Evolutionary conservation across 331 rosid genomes (phyloP).

Genomic region (Malus hybrid): DNA sequence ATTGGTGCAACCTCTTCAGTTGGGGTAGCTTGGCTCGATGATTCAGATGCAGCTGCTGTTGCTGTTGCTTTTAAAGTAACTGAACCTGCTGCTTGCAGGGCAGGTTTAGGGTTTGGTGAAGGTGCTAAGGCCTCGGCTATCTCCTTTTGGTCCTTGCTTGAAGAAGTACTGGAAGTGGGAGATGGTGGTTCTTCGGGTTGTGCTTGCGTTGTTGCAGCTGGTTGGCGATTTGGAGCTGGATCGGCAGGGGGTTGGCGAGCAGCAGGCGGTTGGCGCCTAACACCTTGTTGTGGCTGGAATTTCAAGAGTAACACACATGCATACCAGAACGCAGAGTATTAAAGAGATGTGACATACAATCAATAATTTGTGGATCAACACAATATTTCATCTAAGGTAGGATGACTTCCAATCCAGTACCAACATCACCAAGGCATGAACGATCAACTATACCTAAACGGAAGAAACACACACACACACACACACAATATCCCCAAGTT

Average conservation of each 20-base stretch:
- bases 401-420: not conserved
- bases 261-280: conserved; percentile 36
- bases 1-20: conserved; percentile 32
- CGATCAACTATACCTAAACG: not conserved
- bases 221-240: conserved; percentile 31
- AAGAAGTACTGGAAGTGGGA: conserved; percentile 78
- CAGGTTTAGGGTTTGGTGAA: conserved; percentile 40
- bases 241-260: conserved; percentile 33
- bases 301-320: conserved; percentile 3
- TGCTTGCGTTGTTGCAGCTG: conserved; percentile 32
- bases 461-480: not conserved
- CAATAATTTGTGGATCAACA: not conserved
- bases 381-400: too few species aligned
- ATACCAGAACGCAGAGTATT: not conserved
- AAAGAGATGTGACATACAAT: not conserved
- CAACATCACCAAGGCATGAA: not conserved
- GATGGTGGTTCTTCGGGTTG: conserved; percentile 69
- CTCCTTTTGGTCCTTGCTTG: conserved; percentile 67
- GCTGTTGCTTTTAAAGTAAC: conserved; percentile 27
- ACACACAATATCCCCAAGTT: not conserved
- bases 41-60: conserved; percentile 30
- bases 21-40: conserved; percentile 35
- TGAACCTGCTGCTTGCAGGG: conserved; percentile 22
- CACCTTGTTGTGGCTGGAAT: conserved; percentile 46
- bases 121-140: conserved; percentile 59